Evolutionary conservation across 148 eudicot genomes (phyloP).

Genomic region (Fagopyrum tataricum): DNA sequence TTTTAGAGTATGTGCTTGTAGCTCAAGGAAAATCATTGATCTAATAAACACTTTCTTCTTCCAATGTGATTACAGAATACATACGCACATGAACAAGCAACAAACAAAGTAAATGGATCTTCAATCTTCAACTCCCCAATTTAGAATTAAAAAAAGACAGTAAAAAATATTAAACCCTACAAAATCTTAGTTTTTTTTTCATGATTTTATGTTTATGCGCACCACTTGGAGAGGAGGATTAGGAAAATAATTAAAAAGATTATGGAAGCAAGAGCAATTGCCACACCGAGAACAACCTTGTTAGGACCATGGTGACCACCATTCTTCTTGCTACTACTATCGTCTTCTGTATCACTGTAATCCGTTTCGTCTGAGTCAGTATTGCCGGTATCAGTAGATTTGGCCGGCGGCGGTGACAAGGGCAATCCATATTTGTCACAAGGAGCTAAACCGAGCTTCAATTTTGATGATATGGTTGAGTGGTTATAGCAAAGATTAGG

Average conservation of each 20-base stretch:
- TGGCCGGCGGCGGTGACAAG: slow-evolving; percentile 58
- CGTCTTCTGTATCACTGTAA: slow-evolving; percentile 27
- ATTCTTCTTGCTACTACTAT: slow-evolving; percentile 19
- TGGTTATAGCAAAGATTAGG: slow-evolving; percentile 67
- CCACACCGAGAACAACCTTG: slow-evolving; percentile 86
- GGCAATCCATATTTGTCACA: slow-evolving; percentile 85
- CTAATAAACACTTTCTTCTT: not conserved
- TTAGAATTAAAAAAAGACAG: not conserved
- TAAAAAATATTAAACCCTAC: not conserved
- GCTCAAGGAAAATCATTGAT: slow-evolving; percentile 5
- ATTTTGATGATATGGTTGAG: slow-evolving; percentile 32
- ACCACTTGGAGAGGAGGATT: slow-evolving; percentile 55
- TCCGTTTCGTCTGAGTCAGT: slow-evolving; percentile 26
- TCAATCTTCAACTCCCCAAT: not conserved
- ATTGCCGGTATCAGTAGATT: slow-evolving; percentile 20
- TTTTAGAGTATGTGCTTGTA: not conserved
- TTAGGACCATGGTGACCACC: slow-evolving; percentile 53
- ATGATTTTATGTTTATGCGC: slow-evolving; percentile 30
- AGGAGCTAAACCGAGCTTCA: slow-evolving; percentile 78
- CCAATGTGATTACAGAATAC: not conserved
- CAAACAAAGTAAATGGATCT: not conserved
- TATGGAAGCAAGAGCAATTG: slow-evolving; percentile 73
- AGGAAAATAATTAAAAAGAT: slow-evolving; percentile 76
- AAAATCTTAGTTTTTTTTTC: not conserved
- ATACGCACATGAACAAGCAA: slow-evolving; percentile 1